phyloP scores from a whole-genome alignment of 768 basidiomycete genomes.

The Kondoa malvinella region DNA sequence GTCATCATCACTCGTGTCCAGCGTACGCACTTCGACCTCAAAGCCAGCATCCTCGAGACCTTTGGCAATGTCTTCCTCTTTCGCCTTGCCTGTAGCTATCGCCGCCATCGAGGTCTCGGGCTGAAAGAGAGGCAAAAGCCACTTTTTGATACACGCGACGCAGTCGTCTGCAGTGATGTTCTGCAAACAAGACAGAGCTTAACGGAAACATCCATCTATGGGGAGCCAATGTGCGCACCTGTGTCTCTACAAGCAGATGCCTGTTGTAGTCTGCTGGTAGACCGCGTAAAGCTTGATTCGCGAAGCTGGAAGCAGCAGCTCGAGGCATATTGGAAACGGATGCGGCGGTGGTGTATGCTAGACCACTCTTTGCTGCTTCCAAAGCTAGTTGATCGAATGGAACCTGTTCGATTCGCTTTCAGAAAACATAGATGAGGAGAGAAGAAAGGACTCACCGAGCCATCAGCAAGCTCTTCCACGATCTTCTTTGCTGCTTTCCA shows the following conservation, averaged over 20 bases:
- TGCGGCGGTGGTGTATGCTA: conserved; percentile 67
- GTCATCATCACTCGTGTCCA: conserved; percentile 38
- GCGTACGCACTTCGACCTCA: conserved; percentile 51
- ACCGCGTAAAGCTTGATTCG: conserved; percentile 77
- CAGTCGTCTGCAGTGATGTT: conserved; percentile 65
- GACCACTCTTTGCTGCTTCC: conserved; percentile 78
- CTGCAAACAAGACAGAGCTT: conserved; percentile 31
- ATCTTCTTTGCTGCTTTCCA: conserved; percentile 65
- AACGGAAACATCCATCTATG: background rate
- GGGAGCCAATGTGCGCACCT: conserved; percentile 22
- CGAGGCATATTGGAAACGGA: conserved; percentile 67
- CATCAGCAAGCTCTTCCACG: conserved; percentile 60
- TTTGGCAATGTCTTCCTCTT: conserved; percentile 51
- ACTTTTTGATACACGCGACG: conserved; percentile 46
- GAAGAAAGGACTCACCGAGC: conserved; percentile 42
- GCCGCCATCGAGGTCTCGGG: conserved; percentile 57
- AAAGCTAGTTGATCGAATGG: conserved; percentile 59
- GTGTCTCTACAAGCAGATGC: conserved; percentile 58
- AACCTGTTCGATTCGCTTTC: conserved; percentile 39
- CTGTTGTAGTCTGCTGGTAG: conserved; percentile 57
- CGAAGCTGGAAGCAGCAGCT: conserved; percentile 69
- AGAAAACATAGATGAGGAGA: background rate
- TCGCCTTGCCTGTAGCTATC: conserved; percentile 65
- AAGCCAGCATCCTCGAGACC: conserved; percentile 56
- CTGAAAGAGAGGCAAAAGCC: conserved; percentile 73